Conservation (phyloP, 345 rosid species). For the Eucalyptus polyanthemos region DNA sequence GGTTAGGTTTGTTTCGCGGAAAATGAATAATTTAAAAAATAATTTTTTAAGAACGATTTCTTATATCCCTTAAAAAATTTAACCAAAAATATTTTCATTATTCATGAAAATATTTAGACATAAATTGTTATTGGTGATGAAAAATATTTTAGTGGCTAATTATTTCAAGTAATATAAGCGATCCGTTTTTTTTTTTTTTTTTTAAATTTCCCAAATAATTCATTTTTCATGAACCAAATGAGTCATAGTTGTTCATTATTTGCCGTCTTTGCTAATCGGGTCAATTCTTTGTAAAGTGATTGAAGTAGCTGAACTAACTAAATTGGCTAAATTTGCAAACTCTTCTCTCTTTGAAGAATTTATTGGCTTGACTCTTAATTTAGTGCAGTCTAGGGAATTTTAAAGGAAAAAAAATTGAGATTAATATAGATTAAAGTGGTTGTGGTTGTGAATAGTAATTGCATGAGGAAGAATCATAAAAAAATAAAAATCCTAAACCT, state of each 20-base stretch:
- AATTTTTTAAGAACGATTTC: rapidly evolving
- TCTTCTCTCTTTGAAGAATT: not conserved
- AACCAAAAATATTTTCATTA: not conserved
- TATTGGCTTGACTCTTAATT: not conserved
- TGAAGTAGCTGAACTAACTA: not conserved
- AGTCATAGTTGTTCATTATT: not conserved
- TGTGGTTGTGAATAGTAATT: not conserved
- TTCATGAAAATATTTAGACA: not conserved
- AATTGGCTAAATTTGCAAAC: not conserved
- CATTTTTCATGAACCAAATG: rapidly evolving
- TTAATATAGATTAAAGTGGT: too few relatives aligned
- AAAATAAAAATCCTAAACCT: too few relatives aligned
- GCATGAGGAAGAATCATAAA: not conserved
- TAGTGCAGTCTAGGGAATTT: not conserved
- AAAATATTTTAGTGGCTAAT: not conserved
- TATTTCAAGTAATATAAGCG: not conserved
- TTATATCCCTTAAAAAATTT: not conserved
- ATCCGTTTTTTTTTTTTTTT: too few relatives aligned
- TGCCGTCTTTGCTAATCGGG: not conserved
- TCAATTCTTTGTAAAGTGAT: not conserved
- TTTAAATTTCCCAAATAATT: too few relatives aligned
- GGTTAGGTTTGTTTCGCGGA: rapidly evolving
- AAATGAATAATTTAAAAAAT: not conserved
- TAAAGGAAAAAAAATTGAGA: not conserved
- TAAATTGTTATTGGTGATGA: too few relatives aligned